Conservation (phyloP, 441 rosid species). For the Viola pubescens region DNA sequence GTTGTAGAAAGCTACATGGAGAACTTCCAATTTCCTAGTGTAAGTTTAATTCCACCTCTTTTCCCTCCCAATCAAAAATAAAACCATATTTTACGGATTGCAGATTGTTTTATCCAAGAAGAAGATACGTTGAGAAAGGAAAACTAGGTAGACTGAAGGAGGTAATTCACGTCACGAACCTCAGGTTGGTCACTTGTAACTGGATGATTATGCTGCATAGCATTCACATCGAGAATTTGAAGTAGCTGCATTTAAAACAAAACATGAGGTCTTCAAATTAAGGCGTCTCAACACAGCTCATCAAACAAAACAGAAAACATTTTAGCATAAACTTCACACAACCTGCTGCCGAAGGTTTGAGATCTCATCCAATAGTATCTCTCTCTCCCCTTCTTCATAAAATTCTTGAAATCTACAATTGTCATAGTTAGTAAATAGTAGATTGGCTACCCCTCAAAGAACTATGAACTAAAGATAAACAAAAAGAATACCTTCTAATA, state of each 20-base stretch:
- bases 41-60: not conserved
- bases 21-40: not conserved
- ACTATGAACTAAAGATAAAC: slow-evolving; percentile 7
- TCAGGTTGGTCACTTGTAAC: slow-evolving; percentile 34
- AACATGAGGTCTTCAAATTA: slow-evolving; percentile 14
- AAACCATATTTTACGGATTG: not conserved
- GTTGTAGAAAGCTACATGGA: not conserved
- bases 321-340: slow-evolving; percentile 3
- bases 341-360: slow-evolving; percentile 78
- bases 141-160: slow-evolving; percentile 13
- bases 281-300: slow-evolving; percentile 13
- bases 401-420: slow-evolving; percentile 82
- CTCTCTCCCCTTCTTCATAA: slow-evolving; percentile 96
- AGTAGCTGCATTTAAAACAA: slow-evolving; percentile 41
- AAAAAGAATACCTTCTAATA: slow-evolving; percentile 59
- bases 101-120: not conserved
- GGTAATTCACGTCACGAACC: slow-evolving; percentile 29
- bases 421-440: slow-evolving; percentile 19
- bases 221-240: slow-evolving; percentile 52
- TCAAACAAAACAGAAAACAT: slow-evolving; percentile 9
- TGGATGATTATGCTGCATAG: slow-evolving; percentile 33
- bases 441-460: slow-evolving; percentile 1
- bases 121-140: not conserved
- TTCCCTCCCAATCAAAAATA: not conserved
- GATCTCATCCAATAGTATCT: slow-evolving; percentile 68